These are phyloP conservation scores for Rhodamnia argentea DNA, from an alignment of 345 rosid genomes.

Conservation along the genomic window DNA sequence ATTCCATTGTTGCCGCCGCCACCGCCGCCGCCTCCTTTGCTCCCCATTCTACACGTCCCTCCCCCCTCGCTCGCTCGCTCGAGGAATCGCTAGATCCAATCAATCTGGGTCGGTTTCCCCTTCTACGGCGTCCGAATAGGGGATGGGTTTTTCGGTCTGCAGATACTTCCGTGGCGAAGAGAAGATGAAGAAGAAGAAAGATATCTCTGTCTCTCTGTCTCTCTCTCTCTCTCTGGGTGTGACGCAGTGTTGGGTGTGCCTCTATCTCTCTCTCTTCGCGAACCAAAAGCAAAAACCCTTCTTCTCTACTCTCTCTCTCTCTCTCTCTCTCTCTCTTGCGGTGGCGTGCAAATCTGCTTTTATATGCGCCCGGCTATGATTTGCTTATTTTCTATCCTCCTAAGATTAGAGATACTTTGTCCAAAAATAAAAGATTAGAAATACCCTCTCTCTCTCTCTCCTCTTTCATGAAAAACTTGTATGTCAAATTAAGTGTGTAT, in stretches of 20 bases:
- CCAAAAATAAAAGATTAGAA: neutral
- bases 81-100: neutral
- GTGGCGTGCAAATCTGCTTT: neutral
- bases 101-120: neutral
- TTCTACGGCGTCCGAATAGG: neutral
- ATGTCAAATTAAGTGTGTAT: neutral
- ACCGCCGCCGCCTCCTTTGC: slow-evolving; percentile 51
- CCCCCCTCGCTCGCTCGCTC: neutral
- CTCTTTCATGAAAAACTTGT: neutral
- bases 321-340: neutral
- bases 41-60: slow-evolving; percentile 1
- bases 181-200: neutral
- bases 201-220: neutral
- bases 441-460: neutral
- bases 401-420: neutral
- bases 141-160: neutral
- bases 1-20: slow-evolving; percentile 52
- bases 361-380: neutral
- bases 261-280: neutral
- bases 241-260: neutral
- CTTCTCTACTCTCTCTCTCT: neutral
- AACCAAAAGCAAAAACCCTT: slow-evolving; percentile 4
- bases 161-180: neutral
- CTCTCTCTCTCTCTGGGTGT: neutral
- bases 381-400: neutral